A percentile compares a stretch with the other conserved stretches of the same genome.
These are phyloP conservation scores for Thermothielavioides terrestris DNA, from an alignment of 495 filamentous ascomycete genomes.

Conservation along the genomic window DNA sequence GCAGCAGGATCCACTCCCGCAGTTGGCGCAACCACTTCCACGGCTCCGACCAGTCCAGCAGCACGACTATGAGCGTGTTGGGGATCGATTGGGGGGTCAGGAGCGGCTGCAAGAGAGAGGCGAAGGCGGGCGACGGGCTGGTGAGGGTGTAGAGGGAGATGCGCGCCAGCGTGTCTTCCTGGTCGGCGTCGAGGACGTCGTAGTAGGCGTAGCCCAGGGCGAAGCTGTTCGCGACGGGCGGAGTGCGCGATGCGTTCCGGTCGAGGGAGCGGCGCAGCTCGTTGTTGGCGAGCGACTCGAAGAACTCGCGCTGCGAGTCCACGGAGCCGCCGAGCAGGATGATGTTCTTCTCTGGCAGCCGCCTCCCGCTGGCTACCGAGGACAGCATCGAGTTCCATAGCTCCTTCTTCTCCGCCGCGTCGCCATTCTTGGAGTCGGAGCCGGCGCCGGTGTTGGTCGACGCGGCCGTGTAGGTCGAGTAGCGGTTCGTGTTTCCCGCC, in stretches of 20 bases:
- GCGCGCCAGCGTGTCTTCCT: conserved; percentile 89
- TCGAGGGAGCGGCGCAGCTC: conserved; percentile 48
- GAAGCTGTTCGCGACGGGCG: conserved; percentile 86
- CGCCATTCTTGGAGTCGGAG: conserved; percentile 50
- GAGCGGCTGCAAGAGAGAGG: conserved; percentile 73
- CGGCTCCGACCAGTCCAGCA: conserved; percentile 87
- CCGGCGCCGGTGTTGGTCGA: conserved; percentile 32
- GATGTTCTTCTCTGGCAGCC: conserved; percentile 85
- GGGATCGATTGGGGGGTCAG: conserved; percentile 79
- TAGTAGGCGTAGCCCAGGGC: conserved; percentile 93
- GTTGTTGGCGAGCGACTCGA: conserved; percentile 68
- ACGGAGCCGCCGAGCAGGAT: conserved; percentile 82
- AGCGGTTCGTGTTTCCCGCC: conserved; percentile 50
- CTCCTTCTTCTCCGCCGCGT: conserved; percentile 64
- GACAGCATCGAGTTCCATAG: conserved; percentile 95
- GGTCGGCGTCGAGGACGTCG: conserved; percentile 89
- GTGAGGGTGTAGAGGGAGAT: conserved; percentile 85
- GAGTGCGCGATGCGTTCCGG: conserved; percentile 53
- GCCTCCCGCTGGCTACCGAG: conserved; percentile 79
- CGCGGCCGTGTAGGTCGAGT: conserved; percentile 44
- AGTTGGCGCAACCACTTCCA: conserved; percentile 88
- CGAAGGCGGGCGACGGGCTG: conserved; percentile 72
- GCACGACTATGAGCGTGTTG: conserved; percentile 76
- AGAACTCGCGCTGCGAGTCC: conserved; percentile 81
- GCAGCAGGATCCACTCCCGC: conserved; percentile 75